Evolutionary conservation across 2,329 filamentous ascomycete genomes (phyloP).

Genomic region (Dothistroma pini): DNA sequence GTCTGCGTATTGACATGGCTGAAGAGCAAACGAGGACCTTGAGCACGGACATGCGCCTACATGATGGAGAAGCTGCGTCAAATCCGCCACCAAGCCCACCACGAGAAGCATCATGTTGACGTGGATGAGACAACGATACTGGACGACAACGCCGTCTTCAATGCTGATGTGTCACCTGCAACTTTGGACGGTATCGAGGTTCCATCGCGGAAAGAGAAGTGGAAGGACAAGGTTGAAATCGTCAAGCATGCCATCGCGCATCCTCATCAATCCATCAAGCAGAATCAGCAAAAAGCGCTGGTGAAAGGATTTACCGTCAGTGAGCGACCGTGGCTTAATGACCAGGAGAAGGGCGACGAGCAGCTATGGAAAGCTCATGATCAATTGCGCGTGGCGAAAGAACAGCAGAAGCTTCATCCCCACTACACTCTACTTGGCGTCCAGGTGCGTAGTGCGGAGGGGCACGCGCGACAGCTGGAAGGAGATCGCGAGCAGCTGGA

Average conservation of each 20-base stretch:
- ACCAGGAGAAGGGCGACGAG: background rate
- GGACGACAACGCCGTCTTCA: background rate
- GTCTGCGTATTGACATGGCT: background rate
- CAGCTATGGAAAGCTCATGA: background rate
- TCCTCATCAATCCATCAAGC: constrained; percentile 1
- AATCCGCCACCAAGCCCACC: background rate
- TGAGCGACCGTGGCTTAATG: background rate
- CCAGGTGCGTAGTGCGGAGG: background rate
- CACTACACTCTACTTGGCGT: background rate
- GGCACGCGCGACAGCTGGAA: background rate
- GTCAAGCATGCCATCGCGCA: background rate
- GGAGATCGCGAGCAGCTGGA: background rate
- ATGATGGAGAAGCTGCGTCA: background rate
- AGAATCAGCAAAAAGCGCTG: background rate
- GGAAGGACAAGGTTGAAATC: background rate
- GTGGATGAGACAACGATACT: background rate
- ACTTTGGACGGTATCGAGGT: background rate
- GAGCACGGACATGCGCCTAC: background rate
- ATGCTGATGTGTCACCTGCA: too few relatives aligned
- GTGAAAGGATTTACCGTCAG: background rate
- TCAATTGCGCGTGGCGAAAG: background rate
- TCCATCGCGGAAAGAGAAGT: background rate
- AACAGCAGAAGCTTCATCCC: background rate
- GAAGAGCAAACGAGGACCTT: background rate
- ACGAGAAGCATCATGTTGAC: background rate